Base-by-base conservation (phyloP, 805 yeast genomes). In the Cyberlindnera amylophila region DNA sequence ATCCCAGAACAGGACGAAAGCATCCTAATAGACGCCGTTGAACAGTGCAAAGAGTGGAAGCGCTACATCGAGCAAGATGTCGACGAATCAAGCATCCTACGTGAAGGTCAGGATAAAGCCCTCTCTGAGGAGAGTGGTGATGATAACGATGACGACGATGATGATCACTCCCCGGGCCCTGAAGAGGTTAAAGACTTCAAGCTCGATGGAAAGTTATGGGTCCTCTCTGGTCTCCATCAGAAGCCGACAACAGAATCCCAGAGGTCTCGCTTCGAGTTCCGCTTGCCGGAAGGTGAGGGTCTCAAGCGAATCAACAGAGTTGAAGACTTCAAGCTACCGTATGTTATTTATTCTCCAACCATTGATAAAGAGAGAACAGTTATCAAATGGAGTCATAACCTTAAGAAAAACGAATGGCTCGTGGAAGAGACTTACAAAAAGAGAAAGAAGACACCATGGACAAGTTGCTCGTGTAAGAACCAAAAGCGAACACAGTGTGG, bases 341-440 rank as follows among this genome's bases (percentile, higher is more conserved):
- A 53, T 50, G 52, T 57, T 32, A 50, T 67, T 3, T 67, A 56
- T 42, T 58, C 65, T 44, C 71, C 71, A 4, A 46, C 54, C 7
- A 35, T 45, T 2, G 40, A 29, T 2, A 54, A 53, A 3, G 58
- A 53, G 11, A 39, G 52, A 7, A 46, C 53, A 21, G 52, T 58
- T 1, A 38, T 55, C 4, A 50, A 45, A 17, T 67, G 71, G 71
- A 54, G 29, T 3, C 45, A 57, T 40, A 43, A 51, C 4, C 34
- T 58, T 36, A 49, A 29, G 40, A 49, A 40, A 31, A 57, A 55
- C 37, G 47, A 48, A 28, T 48, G 55, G 54, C 24, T 31, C 2
- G 44, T 34, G 1, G 21, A 27, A 2, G 34, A 34, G 13, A 39
- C 29, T 4, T 32, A 26, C 19, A 24, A 30, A 33, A 18, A 23